These are phyloP conservation scores for Chaetomiaceae sp. DNA, from an alignment of 2,329 filamentous ascomycete genomes.

Conservation along the genomic window DNA sequence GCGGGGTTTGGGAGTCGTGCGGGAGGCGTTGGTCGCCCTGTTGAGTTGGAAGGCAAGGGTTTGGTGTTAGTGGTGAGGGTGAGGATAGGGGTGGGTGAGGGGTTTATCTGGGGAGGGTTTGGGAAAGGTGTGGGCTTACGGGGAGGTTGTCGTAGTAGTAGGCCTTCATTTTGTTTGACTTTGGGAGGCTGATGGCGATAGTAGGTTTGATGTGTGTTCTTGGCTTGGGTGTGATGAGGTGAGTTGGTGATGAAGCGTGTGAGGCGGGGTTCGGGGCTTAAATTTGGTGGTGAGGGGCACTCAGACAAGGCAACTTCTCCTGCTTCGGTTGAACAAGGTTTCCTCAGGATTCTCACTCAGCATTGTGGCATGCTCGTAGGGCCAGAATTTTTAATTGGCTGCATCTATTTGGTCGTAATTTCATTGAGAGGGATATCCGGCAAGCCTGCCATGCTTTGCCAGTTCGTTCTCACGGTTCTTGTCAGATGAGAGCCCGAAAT, in stretches of 20 bases:
- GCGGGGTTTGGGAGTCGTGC: constrained; percentile 75
- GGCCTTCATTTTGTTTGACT: constrained; percentile 46
- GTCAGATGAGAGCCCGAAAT: neutral
- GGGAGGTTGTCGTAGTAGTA: constrained; percentile 54
- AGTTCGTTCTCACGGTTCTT: neutral
- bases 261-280: constrained; percentile 12
- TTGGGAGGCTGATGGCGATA: neutral
- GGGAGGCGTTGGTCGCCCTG: constrained; percentile 90
- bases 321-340: neutral
- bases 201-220: neutral
- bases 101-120: constrained; percentile 1
- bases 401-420: neutral
- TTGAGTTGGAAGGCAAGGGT: constrained; percentile 3
- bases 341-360: neutral
- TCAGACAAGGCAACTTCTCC: neutral
- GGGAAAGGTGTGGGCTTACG: constrained; percentile 34
- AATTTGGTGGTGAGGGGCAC: constrained; percentile 18
- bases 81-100: too few relatives aligned
- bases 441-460: too few relatives aligned
- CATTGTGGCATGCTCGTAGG: constrained; percentile 4
- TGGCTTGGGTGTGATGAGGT: neutral
- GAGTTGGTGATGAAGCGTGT: constrained; percentile 2
- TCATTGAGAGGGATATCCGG: too few relatives aligned
- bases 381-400: constrained; percentile 1
- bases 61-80: constrained; percentile 8